A percentile compares a stretch with the other conserved stretches of the same genome.
Evolutionary conservation across 2,329 filamentous ascomycete genomes (phyloP).

Genomic region (Penicillium sclerotiorum): DNA sequence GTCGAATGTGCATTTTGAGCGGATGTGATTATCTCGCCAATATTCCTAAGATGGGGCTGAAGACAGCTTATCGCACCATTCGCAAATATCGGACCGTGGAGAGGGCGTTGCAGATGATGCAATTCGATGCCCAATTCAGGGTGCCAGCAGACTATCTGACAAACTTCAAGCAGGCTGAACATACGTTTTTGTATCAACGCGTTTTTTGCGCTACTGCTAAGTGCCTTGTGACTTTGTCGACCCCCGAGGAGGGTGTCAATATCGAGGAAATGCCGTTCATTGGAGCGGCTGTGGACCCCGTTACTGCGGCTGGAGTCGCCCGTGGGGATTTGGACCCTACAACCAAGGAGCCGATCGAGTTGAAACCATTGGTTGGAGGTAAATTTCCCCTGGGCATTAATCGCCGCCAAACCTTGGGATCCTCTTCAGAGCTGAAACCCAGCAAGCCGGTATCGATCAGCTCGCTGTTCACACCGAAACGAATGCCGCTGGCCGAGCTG

Average conservation of each 20-base stretch:
- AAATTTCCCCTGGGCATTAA: conserved; percentile 38
- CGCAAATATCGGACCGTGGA: conserved; percentile 89
- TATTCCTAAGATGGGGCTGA: conserved; percentile 83
- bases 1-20: conserved; percentile 93
- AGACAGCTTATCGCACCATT: conserved; percentile 88
- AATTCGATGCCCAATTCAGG: conserved; percentile 83
- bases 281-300: conserved; percentile 69
- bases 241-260: conserved; percentile 64
- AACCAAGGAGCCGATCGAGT: conserved; percentile 68
- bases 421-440: conserved; percentile 59
- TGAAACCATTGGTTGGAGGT: conserved; percentile 37
- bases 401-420: conserved; percentile 44
- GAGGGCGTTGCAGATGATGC: conserved; percentile 75
- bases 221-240: conserved; percentile 74
- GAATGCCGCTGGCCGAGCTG: conserved; percentile 66
- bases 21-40: conserved; percentile 94
- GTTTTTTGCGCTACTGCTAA: conserved; percentile 80
- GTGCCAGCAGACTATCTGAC: conserved; percentile 81
- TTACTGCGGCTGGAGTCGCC: conserved; percentile 74
- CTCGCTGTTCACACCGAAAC: conserved; percentile 66
- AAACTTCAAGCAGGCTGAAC: conserved; percentile 80
- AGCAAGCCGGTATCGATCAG: conserved; percentile 64
- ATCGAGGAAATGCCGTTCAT: conserved; percentile 78
- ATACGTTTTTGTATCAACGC: conserved; percentile 91
- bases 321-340: conserved; percentile 84